These are phyloP conservation scores for Phoma sp. DNA, from an alignment of 2,329 filamentous ascomycete species.

Conservation along the genomic window DNA sequence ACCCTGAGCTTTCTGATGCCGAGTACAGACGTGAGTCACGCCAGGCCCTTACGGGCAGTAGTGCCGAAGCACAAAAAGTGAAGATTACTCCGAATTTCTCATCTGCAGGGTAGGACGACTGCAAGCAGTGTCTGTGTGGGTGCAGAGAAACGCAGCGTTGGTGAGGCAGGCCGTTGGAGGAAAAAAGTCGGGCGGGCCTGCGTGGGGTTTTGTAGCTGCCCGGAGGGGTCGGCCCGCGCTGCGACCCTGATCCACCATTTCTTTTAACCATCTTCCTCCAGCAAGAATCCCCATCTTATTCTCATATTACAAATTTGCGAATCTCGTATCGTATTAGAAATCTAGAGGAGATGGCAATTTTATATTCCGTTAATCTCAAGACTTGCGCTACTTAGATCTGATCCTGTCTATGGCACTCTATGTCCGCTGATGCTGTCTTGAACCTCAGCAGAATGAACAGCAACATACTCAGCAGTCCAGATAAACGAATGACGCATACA, in stretches of 20 bases:
- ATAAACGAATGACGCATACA: no score
- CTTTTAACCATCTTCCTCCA: no score
- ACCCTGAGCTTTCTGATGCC: slow-evolving; percentile 91
- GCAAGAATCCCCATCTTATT: no score
- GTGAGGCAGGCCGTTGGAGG: slow-evolving; percentile 78
- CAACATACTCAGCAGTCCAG: no score
- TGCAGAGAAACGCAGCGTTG: slow-evolving; percentile 97
- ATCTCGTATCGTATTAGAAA: no score
- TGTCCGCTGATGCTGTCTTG: no score
- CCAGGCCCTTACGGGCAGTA: slow-evolving; percentile 85
- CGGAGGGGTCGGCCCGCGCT: slow-evolving; percentile 1
- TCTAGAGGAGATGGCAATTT: no score
- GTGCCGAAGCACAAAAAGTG: slow-evolving; percentile 60
- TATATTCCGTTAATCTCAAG: no score
- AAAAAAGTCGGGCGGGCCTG: slow-evolving; percentile 47
- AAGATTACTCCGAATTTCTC: slow-evolving; percentile 99
- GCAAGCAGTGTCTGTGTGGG: slow-evolving; percentile 66
- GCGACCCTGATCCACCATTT: not conserved
- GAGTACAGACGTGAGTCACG: slow-evolving; percentile 82
- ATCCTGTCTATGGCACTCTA: no score
- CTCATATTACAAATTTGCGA: no score
- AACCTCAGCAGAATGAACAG: no score
- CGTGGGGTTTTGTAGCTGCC: slow-evolving; percentile 43
- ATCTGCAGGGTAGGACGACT: slow-evolving; percentile 68
- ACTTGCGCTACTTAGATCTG: no score